Conservation (phyloP, 345 rosid species). For the Turnera subulata region DNA sequence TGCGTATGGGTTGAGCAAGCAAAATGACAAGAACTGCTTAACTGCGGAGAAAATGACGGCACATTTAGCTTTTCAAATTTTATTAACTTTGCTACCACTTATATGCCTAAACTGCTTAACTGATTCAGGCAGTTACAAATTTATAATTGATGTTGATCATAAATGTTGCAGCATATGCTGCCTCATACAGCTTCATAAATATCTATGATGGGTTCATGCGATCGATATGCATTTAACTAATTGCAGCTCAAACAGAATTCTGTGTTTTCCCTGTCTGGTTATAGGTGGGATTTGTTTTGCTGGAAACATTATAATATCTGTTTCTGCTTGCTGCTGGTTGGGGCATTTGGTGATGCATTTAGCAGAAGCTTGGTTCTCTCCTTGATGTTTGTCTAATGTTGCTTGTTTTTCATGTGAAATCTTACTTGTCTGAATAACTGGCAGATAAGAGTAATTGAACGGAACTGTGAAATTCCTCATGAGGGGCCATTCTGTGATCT, state of each 20-base stretch:
- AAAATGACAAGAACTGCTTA: too few relatives aligned
- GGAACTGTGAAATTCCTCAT: constrained; percentile 97
- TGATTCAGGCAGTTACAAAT: not conserved
- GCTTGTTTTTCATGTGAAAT: constrained; percentile 11
- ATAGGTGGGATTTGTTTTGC: too few relatives aligned
- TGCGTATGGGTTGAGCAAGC: too few relatives aligned
- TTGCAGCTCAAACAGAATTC: too few relatives aligned
- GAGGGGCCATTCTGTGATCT: constrained; percentile 99
- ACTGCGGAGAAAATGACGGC: too few relatives aligned
- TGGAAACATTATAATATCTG: too few relatives aligned
- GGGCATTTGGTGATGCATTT: not conserved
- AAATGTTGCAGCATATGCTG: not conserved
- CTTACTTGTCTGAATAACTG: constrained; percentile 13
- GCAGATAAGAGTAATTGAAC: constrained; percentile 88
- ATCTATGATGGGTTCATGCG: not conserved
- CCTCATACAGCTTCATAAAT: not conserved
- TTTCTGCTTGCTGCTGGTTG: too few relatives aligned
- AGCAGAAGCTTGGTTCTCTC: not conserved
- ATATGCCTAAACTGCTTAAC: not conserved
- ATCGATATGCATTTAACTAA: too few relatives aligned
- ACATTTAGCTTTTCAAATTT: too few relatives aligned
- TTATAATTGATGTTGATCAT: not conserved
- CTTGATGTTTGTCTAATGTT: constrained; percentile 6
- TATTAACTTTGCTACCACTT: too few relatives aligned
- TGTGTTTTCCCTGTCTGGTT: too few relatives aligned